Conservation (phyloP, 805 yeast species). For the Wickerhamomyces subpelliculosus region DNA sequence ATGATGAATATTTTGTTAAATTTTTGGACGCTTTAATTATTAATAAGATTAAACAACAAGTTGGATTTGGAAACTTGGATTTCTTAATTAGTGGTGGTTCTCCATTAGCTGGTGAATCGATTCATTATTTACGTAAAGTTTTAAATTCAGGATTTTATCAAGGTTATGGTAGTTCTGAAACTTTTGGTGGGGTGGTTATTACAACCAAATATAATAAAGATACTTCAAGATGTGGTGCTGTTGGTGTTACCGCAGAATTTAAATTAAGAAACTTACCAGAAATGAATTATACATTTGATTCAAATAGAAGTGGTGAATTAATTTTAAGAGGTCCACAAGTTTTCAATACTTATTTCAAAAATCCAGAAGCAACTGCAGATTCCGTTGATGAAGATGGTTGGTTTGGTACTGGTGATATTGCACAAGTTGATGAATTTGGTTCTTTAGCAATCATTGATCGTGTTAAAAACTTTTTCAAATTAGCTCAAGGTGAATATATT, state of each 20-base stretch:
- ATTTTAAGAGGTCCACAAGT: constrained; percentile 60
- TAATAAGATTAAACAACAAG: constrained; percentile 35
- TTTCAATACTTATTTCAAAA: constrained; percentile 49
- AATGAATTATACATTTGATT: constrained; percentile 42
- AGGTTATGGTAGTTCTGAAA: constrained; percentile 75
- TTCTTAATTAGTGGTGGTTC: constrained; percentile 55
- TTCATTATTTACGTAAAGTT: constrained; percentile 54
- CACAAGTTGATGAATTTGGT: constrained; percentile 42
- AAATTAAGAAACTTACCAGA: constrained; percentile 59
- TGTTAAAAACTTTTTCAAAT: constrained; percentile 72
- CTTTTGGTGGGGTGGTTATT: constrained; percentile 53
- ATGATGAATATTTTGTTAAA: constrained; percentile 25
- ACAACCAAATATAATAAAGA: constrained; percentile 46
- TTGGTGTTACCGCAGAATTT: constrained; percentile 48
- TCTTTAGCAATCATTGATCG: constrained; percentile 60
- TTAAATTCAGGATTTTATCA: constrained; percentile 49
- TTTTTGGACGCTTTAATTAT: constrained; percentile 32
- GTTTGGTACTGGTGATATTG: constrained; percentile 67
- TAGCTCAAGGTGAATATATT: constrained; percentile 61
- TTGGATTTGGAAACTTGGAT: constrained; percentile 41
- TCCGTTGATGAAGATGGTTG: constrained; percentile 53
- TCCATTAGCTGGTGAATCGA: constrained; percentile 58
- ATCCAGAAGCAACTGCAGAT: constrained; percentile 44
- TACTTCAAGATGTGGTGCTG: constrained; percentile 47
- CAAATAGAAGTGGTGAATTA: constrained; percentile 51